These are phyloP conservation scores for Medicago truncatula DNA, from an alignment of 306 rosid species.

Conservation along the genomic window DNA sequence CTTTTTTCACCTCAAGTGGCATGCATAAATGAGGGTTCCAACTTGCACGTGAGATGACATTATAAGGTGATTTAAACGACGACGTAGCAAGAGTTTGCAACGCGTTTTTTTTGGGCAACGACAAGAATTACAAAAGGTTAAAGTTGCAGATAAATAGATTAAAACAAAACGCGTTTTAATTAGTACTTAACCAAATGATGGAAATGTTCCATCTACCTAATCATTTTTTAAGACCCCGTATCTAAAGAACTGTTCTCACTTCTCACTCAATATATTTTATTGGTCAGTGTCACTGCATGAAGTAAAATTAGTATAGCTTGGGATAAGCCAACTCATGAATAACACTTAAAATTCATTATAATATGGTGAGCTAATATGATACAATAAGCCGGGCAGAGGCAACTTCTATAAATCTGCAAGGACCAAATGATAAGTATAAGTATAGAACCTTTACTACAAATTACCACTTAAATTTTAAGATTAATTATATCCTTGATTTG, in stretches of 20 bases:
- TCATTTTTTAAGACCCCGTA: conserved; percentile 30
- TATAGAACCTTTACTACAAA: no score
- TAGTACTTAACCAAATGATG: conserved; percentile 50
- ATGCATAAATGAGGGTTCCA: conserved; percentile 10
- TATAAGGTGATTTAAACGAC: conserved; percentile 26
- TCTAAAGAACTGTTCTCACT: conserved; percentile 28
- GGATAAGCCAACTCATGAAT: neutral
- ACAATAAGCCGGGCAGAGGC: no score
- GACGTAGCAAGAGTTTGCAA: conserved; percentile 11
- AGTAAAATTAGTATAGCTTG: neutral
- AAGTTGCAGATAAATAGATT: conserved; percentile 19
- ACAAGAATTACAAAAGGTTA: conserved; percentile 26
- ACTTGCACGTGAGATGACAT: conserved; percentile 47
- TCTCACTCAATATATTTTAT: neutral
- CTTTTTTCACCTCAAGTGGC: neutral
- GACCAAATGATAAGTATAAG: no score
- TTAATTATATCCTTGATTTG: no score
- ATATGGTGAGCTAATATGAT: no score
- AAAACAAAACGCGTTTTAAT: conserved; percentile 49
- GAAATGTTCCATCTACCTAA: conserved; percentile 48
- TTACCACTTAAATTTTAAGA: no score
- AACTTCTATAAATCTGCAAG: no score
- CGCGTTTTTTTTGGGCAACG: conserved; percentile 49
- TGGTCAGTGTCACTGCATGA: neutral
- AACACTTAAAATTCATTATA: neutral